Conservation (phyloP, 306 rosid species). For the Coriaria nepalensis region DNA sequence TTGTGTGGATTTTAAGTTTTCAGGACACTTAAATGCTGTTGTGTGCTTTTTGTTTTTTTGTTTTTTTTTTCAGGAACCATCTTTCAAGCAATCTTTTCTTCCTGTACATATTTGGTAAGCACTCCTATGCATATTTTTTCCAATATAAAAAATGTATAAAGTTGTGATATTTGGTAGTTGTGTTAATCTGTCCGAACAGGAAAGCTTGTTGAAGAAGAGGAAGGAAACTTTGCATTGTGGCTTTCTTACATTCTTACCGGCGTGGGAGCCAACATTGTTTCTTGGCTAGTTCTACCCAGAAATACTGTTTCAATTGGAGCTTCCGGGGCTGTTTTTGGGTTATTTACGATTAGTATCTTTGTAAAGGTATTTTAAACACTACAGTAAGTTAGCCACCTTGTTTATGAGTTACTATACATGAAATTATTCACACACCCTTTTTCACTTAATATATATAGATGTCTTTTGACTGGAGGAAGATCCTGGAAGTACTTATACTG, state of each 20-base stretch:
- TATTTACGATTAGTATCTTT: conserved; percentile 80
- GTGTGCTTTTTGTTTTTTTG: conserved; percentile 8
- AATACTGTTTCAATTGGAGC: conserved; percentile 89
- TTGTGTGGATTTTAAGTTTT: not conserved
- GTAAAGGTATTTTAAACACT: conserved; percentile 46
- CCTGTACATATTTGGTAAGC: conserved; percentile 88
- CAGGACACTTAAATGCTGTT: not conserved
- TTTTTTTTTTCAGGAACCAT: conserved; percentile 66
- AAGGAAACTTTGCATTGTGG: conserved; percentile 89
- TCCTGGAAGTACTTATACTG: conserved; percentile 90
- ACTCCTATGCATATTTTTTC: conserved; percentile 12
- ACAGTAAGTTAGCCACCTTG: too few relatives aligned
- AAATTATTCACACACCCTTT: too few relatives aligned
- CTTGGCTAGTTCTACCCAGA: conserved; percentile 84
- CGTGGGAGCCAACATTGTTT: conserved; percentile 89
- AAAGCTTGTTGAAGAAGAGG: conserved; percentile 98
- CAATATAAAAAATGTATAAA: conserved; percentile 1
- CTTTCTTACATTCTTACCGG: conserved; percentile 79
- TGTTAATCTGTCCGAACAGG: conserved; percentile 29
- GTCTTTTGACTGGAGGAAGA: conserved; percentile 99
- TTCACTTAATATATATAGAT: conserved; percentile 21
- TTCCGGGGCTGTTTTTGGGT: conserved; percentile 95
- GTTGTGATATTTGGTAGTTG: conserved; percentile 6
- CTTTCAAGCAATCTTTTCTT: conserved; percentile 97
- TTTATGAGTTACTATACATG: too few relatives aligned